phyloP scores from a whole-genome alignment of 2,329 filamentous ascomycete species.

The Aspergillus sp. region DNA sequence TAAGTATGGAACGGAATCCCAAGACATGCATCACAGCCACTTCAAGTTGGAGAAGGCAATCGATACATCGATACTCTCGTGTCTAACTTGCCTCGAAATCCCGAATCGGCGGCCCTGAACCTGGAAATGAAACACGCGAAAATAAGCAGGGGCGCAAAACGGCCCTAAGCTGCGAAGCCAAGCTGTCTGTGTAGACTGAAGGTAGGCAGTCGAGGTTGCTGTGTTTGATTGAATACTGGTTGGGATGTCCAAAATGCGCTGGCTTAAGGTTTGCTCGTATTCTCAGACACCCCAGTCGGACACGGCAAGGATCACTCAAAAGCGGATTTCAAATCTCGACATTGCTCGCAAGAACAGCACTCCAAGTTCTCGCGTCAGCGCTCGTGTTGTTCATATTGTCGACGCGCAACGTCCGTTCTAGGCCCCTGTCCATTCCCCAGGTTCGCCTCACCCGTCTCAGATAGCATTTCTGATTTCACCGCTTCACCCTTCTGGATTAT shows the following conservation, averaged over 20 bases:
- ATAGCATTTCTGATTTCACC: not conserved
- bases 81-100: not conserved
- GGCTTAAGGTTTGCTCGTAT: not conserved
- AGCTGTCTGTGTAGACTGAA: not conserved
- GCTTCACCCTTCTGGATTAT: not conserved
- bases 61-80: not conserved
- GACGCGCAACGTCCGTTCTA: not conserved
- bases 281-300: not conserved
- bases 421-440: not conserved
- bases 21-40: not conserved
- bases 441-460: not conserved
- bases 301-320: conserved; percentile 4
- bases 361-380: not conserved
- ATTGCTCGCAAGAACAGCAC: not conserved
- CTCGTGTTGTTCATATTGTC: not conserved
- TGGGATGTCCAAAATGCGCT: not conserved
- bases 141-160: not conserved
- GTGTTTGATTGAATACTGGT: not conserved
- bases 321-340: conserved; percentile 1
- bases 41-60: not conserved
- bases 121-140: not conserved
- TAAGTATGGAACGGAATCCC: not conserved
- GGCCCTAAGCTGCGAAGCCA: not conserved
- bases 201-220: not conserved
- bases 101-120: no score